phyloP scores from a whole-genome alignment of 2,329 filamentous ascomycete genomes.

The Fusarium virguliforme region DNA sequence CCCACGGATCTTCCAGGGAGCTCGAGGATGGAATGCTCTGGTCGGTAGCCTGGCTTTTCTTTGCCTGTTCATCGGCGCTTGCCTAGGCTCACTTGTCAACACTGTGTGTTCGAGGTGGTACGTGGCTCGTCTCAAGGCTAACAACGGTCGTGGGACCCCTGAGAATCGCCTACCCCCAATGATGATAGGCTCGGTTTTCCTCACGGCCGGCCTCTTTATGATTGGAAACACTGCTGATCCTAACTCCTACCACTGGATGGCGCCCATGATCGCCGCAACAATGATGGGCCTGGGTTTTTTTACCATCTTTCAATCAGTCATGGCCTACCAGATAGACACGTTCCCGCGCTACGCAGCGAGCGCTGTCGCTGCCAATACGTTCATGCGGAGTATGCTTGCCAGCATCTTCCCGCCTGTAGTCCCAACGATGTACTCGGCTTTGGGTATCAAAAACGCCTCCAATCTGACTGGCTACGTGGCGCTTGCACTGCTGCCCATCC shows the following conservation, averaged over 20 bases:
- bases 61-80: constrained; percentile 5
- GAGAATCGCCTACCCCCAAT: neutral
- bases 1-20: neutral
- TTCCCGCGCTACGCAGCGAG: constrained; percentile 3
- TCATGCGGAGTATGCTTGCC: neutral
- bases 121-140: neutral
- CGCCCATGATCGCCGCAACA: neutral
- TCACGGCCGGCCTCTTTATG: neutral
- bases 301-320: neutral
- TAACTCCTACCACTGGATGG: neutral
- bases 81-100: neutral
- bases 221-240: neutral
- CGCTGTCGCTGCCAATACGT: constrained; percentile 2
- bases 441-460: neutral
- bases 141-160: neutral
- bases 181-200: neutral
- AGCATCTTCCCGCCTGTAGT: neutral
- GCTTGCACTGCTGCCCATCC: neutral
- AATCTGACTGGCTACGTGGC: neutral
- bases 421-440: neutral
- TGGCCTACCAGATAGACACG: neutral
- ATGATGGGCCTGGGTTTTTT: neutral
- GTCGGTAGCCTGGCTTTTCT: neutral
- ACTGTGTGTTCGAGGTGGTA: neutral
- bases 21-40: neutral